Conservation (phyloP, 208 protist species). For the Wallacemonas rigidus region DNA sequence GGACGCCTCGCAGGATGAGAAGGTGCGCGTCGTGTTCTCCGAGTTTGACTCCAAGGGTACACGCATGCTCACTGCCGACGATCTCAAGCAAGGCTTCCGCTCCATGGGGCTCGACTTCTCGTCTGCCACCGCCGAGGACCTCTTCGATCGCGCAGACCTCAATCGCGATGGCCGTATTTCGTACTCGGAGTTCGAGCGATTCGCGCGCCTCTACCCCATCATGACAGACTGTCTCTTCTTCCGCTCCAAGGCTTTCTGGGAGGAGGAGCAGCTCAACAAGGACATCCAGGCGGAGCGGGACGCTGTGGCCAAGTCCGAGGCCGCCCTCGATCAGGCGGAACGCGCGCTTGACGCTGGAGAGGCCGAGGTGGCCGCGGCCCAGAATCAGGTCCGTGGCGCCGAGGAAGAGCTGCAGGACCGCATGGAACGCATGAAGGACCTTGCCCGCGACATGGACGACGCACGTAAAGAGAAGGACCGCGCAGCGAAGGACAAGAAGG, state of each 20-base stretch:
- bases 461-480: constrained; percentile 77
- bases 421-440: constrained; percentile 79
- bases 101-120: constrained; percentile 86
- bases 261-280: constrained; percentile 86
- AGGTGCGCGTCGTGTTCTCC: constrained; percentile 85
- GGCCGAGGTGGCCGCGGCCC: constrained; percentile 61
- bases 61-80: constrained; percentile 78
- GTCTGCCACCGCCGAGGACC: constrained; percentile 84
- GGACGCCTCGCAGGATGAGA: constrained; percentile 84
- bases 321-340: constrained; percentile 55
- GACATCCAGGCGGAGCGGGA: constrained; percentile 82
- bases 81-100: constrained; percentile 84
- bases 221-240: constrained; percentile 92
- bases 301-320: constrained; percentile 65
- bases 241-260: constrained; percentile 91
- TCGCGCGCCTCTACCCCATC: constrained; percentile 87
- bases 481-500: constrained; percentile 76
- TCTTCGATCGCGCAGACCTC: constrained; percentile 86
- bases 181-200: constrained; percentile 90
- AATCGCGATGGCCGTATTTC: constrained; percentile 86
- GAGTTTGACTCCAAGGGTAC: constrained; percentile 86
- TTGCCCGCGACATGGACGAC: constrained; percentile 83
- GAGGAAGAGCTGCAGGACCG: constrained; percentile 81
- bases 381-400: constrained; percentile 55
- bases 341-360: constrained; percentile 53